Base-by-base conservation (phyloP, 352 stramenopile species). In the Phytophthora fragariaefolia region DNA sequence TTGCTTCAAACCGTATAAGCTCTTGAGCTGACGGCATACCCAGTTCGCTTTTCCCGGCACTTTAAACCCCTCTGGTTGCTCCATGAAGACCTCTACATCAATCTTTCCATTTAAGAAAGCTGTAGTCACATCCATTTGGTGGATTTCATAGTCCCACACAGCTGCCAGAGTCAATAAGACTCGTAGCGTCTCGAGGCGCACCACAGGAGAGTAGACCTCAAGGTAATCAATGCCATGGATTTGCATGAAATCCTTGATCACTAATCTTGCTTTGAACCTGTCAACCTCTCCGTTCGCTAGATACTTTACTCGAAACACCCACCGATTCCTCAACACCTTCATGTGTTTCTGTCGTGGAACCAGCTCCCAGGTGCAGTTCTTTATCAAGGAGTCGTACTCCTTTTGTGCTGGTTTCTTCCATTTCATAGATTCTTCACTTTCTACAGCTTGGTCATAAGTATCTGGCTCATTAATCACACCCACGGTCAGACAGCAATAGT, bases 181-280 rank as follows among this genome's bases (percentile, higher is more conserved):
- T 28, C 48, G 38, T 20, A 60, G 9, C 3, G 53, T 45, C 27
- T 51, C 53, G 20, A 60, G 28, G 9, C 53, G 36, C 17, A 60
- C 40, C 5, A 60, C 53, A 15, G 36, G 53, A 17, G 53, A 58
- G 24, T 58, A 58, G n/a, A 58, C 50, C n/a, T 58, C 30, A 30
- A 34, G 50, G 24, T 47, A 58, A 9, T 47, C 50, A 22, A 58
- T 12, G 6, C 30, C 50, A 45, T 58, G 47, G 0, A 58, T 13
- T 47, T 58, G 50, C 50, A 48, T 58, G 34, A 45, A 58, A 32
- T 18, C n/a, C 8, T 58, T 58, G n/a, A 58, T 58, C 18, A 58
- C 32, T 13, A 58, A 15, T 26, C 30, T 45, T 20, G 50, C 34
- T 34, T 58, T 58, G 20, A 58, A 47, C 23, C 30, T 45, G 17